These are phyloP conservation scores for Aphanomyces euteiches DNA, from an alignment of 352 stramenopile species.

Conservation along the genomic window DNA sequence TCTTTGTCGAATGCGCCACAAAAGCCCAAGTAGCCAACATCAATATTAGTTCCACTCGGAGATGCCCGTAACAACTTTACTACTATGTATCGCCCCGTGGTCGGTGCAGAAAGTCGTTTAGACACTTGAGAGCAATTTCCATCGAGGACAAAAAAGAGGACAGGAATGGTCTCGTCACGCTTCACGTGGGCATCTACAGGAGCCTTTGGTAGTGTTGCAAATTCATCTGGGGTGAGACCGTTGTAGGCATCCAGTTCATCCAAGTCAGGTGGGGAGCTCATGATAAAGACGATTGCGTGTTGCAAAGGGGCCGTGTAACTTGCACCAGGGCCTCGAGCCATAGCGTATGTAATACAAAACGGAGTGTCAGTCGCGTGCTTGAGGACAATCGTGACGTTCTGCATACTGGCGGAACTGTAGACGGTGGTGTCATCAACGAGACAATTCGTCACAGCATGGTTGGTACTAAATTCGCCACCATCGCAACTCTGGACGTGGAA, in stretches of 20 bases:
- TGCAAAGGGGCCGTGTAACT: conserved; percentile 75
- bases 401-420: conserved; percentile 68
- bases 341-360: conserved; percentile 74
- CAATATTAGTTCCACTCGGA: conserved; percentile 63
- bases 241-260: conserved; percentile 53
- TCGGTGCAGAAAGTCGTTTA: conserved; percentile 63
- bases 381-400: conserved; percentile 76
- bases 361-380: conserved; percentile 75
- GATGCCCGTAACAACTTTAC: conserved; percentile 71
- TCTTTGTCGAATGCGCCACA: conserved; percentile 77
- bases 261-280: conserved; percentile 55
- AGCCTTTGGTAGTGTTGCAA: conserved; percentile 65
- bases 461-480: conserved; percentile 76
- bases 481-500: conserved; percentile 67
- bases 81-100: conserved; percentile 72
- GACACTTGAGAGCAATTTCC: conserved; percentile 69
- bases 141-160: conserved; percentile 77
- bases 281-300: conserved; percentile 65
- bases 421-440: conserved; percentile 74
- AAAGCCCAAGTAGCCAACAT: conserved; percentile 75
- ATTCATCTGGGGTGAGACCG: conserved; percentile 69
- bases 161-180: conserved; percentile 58
- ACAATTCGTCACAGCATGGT: conserved; percentile 60
- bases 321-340: conserved; percentile 60
- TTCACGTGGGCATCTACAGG: conserved; percentile 45